Conservation (phyloP, 2,329 filamentous ascomycete species). For the Pseudocercospora vitis region DNA sequence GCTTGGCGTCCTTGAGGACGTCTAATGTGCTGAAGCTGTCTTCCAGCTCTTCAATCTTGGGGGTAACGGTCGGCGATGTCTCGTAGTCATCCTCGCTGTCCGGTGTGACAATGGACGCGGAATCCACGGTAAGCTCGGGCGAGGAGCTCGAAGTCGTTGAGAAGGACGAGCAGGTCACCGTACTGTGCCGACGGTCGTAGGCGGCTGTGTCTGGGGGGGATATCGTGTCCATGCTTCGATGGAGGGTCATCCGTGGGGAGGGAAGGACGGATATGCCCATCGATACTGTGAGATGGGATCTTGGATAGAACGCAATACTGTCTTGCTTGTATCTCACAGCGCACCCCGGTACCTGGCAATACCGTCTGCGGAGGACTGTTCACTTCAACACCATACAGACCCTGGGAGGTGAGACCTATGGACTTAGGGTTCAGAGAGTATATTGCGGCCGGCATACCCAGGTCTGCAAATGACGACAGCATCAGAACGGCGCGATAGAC, state of each 20-base stretch:
- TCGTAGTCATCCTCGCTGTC: slow-evolving; percentile 28
- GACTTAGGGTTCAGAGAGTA: neutral
- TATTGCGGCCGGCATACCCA: slow-evolving; percentile 11
- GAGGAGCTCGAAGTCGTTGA: slow-evolving; percentile 22
- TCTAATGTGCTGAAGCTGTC: slow-evolving; percentile 43
- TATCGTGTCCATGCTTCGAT: slow-evolving; percentile 16
- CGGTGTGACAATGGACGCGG: slow-evolving; percentile 16
- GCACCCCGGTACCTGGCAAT: slow-evolving; percentile 5
- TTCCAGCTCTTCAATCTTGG: slow-evolving; percentile 57
- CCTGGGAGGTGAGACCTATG: slow-evolving; percentile 5
- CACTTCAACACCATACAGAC: neutral
- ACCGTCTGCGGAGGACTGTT: slow-evolving; percentile 1
- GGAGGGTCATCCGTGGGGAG: slow-evolving; percentile 18
- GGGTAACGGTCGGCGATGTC: slow-evolving; percentile 33
- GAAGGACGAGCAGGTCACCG: slow-evolving; percentile 12
- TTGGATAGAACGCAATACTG: slow-evolving; percentile 5
- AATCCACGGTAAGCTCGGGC: slow-evolving; percentile 16
- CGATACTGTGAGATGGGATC: neutral
- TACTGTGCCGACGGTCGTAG: slow-evolving; percentile 12
- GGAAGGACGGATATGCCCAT: slow-evolving; percentile 6
- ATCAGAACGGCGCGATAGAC: slow-evolving; percentile 5
- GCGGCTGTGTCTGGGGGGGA: slow-evolving; percentile 10
- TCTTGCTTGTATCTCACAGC: slow-evolving; percentile 4
- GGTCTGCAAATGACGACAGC: slow-evolving; percentile 16
- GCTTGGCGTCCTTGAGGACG: slow-evolving; percentile 32